Evolutionary conservation across 2,329 filamentous ascomycete species (phyloP).

Genomic region (Diaporthe capsici): DNA sequence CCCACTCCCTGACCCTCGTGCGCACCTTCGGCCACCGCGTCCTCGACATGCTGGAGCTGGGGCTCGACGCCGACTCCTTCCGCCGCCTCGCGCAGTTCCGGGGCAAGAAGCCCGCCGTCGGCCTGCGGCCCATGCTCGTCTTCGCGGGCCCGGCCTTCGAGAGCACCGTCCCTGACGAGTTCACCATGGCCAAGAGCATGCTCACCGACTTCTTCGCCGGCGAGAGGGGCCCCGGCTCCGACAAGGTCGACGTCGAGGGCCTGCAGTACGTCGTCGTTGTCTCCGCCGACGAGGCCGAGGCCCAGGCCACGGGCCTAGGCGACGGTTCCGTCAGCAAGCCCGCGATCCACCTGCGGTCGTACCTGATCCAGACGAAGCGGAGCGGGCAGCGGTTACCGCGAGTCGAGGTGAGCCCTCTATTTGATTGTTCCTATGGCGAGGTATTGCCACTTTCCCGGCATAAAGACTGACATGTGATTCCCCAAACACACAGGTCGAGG

Average conservation of each 20-base stretch:
- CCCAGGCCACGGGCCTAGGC: slow-evolving; percentile 52
- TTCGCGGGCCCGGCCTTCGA: slow-evolving; percentile 93
- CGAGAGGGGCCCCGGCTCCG: slow-evolving; percentile 75
- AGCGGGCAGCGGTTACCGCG: slow-evolving; percentile 89
- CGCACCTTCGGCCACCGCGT: slow-evolving; percentile 89
- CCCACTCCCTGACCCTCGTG: slow-evolving; percentile 86
- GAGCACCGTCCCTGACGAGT: slow-evolving; percentile 82
- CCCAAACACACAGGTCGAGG: slow-evolving; percentile 71
- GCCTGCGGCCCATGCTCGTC: slow-evolving; percentile 89
- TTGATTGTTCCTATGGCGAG: neutral
- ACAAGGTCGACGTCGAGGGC: slow-evolving; percentile 94
- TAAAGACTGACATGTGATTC: neutral
- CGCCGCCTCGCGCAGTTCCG: slow-evolving; percentile 82
- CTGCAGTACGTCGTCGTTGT: slow-evolving; percentile 92
- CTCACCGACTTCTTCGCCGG: slow-evolving; percentile 94
- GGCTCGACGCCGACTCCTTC: slow-evolving; percentile 82
- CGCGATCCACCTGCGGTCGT: slow-evolving; percentile 79
- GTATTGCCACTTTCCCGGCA: too few species aligned
- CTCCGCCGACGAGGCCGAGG: slow-evolving; percentile 75
- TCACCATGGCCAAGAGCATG: slow-evolving; percentile 88
- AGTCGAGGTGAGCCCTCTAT: slow-evolving; percentile 69
- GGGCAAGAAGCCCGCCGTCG: slow-evolving; percentile 80
- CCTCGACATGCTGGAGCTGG: slow-evolving; percentile 94
- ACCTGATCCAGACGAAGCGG: slow-evolving; percentile 88
- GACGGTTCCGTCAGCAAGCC: slow-evolving; percentile 63